These are phyloP conservation scores for Aureobasidium sp. DNA, from an alignment of 2,329 filamentous ascomycete species.

Conservation along the genomic window DNA sequence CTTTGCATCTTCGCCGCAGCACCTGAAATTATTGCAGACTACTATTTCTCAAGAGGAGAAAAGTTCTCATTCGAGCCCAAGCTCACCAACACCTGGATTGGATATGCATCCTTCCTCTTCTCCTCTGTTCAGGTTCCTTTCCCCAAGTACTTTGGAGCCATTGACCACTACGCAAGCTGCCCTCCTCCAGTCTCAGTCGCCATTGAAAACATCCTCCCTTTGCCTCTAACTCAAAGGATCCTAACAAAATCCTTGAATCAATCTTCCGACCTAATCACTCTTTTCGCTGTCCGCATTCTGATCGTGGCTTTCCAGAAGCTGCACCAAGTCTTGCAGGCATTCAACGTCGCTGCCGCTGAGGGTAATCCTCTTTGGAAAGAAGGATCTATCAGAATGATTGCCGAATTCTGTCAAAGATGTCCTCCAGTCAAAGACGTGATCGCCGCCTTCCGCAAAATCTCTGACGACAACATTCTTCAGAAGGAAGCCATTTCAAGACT, in stretches of 20 bases:
- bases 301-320: constrained; percentile 75
- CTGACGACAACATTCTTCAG: constrained; percentile 62
- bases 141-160: constrained; percentile 62
- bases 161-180: constrained; percentile 50
- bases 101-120: constrained; percentile 83
- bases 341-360: constrained; percentile 41
- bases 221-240: constrained; percentile 70
- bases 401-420: constrained; percentile 68
- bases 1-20: constrained; percentile 70
- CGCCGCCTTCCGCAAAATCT: constrained; percentile 60
- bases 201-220: constrained; percentile 79
- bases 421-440: constrained; percentile 78
- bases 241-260: constrained; percentile 71
- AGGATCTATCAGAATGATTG: constrained; percentile 57
- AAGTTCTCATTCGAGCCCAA: constrained; percentile 77
- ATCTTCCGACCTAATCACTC: constrained; percentile 68
- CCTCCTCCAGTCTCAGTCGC: constrained; percentile 73
- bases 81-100: constrained; percentile 87
- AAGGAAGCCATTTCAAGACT: constrained; percentile 71
- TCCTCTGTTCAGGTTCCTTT: constrained; percentile 67
- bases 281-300: constrained; percentile 76
- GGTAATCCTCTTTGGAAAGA: constrained; percentile 55
- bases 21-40: constrained; percentile 81
- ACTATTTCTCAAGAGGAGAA: constrained; percentile 61
- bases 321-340: constrained; percentile 51